Evolutionary conservation across 1,284 basidiomycete species (phyloP).

Genomic region (Ceratobasidium sp.): DNA sequence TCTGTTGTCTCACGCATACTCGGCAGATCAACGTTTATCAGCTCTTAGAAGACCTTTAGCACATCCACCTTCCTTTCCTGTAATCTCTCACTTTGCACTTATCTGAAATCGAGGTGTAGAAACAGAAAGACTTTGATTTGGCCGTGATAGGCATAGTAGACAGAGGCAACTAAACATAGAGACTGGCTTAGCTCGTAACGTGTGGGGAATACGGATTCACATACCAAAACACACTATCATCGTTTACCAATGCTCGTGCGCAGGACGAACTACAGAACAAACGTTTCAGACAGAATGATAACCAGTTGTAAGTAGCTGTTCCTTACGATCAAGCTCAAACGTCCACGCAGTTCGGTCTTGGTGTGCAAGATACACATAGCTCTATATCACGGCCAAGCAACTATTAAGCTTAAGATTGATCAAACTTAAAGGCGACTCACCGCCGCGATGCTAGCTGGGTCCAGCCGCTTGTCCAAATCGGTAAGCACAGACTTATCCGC

Average conservation of each 20-base stretch:
- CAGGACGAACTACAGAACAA: slow-evolving; percentile 57
- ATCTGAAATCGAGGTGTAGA: neutral
- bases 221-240: neutral
- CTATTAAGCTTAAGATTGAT: neutral
- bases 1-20: too few relatives aligned
- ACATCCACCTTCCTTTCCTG: neutral
- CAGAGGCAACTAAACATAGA: neutral
- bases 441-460: slow-evolving; percentile 72
- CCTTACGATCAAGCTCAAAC: slow-evolving; percentile 75
- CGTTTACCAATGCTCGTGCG: slow-evolving; percentile 59
- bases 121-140: neutral
- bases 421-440: slow-evolving; percentile 52
- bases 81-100: neutral
- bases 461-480: slow-evolving; percentile 62
- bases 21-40: neutral
- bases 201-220: neutral
- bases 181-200: neutral
- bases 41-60: neutral
- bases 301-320: slow-evolving; percentile 7
- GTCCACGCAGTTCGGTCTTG: slow-evolving; percentile 72
- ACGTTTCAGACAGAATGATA: slow-evolving; percentile 1
- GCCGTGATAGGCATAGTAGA: neutral
- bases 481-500: slow-evolving; percentile 56
- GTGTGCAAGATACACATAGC: slow-evolving; percentile 66
- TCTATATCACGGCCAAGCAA: slow-evolving; percentile 48